phyloP scores from a whole-genome alignment of 768 basidiomycete genomes.

The Kwoniella sp. region DNA sequence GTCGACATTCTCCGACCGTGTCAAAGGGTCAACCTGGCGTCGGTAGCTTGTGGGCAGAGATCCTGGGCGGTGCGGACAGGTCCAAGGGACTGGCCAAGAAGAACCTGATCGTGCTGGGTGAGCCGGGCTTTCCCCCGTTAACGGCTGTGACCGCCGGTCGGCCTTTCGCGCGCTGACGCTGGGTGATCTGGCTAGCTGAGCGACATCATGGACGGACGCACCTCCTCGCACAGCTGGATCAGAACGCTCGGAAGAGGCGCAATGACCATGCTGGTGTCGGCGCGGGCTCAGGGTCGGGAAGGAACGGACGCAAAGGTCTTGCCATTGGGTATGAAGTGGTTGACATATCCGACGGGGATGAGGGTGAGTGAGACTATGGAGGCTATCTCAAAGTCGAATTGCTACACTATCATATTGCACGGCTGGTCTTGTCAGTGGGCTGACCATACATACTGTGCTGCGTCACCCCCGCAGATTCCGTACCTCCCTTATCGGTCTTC shows the following conservation, averaged over 20 bases:
- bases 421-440: too few species aligned
- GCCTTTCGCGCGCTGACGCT: constrained; percentile 6
- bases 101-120: constrained; percentile 73
- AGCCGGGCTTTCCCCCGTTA: constrained; percentile 11
- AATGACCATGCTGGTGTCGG: too few species aligned
- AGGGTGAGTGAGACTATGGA: constrained; percentile 60
- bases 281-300: not conserved
- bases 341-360: constrained; percentile 83
- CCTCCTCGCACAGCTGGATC: constrained; percentile 23
- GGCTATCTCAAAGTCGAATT: too few species aligned
- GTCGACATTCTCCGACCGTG: too few species aligned
- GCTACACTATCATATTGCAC: not conserved
- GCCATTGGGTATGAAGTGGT: constrained; percentile 90
- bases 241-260: constrained; percentile 1
- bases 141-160: too few species aligned
- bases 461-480: constrained; percentile 61
- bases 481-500: constrained; percentile 84
- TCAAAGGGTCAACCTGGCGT: too few species aligned
- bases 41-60: constrained; percentile 81
- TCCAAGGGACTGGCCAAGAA: constrained; percentile 71
- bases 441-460: too few species aligned
- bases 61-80: constrained; percentile 76
- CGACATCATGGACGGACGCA: constrained; percentile 27
- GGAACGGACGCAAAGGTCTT: constrained; percentile 59
- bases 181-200: constrained; percentile 12